Percentiles rank a stretch among this genome's conserved stretches.
phyloP scores from a whole-genome alignment of 371 early-diverging fungal genomes.

The Parasitella parasitica region DNA sequence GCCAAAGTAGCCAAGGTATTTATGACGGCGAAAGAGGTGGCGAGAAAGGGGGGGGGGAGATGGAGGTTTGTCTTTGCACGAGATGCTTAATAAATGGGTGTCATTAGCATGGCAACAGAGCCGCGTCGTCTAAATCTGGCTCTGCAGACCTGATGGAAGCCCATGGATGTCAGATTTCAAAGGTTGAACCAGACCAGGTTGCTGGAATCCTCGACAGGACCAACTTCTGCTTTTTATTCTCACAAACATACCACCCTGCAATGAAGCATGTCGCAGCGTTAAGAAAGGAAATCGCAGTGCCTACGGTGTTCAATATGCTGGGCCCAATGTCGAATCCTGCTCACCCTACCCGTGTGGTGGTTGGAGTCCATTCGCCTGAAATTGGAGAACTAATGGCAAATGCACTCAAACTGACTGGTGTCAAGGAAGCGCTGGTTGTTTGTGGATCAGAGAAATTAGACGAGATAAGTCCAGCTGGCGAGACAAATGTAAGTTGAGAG shows the following conservation, averaged over 20 bases:
- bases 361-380: constrained; percentile 84
- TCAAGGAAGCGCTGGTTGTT: constrained; percentile 82
- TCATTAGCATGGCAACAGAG: constrained; percentile 94
- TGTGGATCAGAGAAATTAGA: constrained; percentile 81
- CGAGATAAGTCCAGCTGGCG: constrained; percentile 81
- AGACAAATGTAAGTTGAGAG: constrained; percentile 66
- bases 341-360: constrained; percentile 76
- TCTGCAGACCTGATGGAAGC: constrained; percentile 93
- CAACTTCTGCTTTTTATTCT: constrained; percentile 91
- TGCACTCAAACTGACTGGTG: constrained; percentile 75
- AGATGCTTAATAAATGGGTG: too few relatives aligned
- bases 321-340: constrained; percentile 94
- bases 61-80: too few relatives aligned
- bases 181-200: constrained; percentile 67
- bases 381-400: constrained; percentile 86
- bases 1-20: constrained; percentile 86
- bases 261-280: constrained; percentile 81
- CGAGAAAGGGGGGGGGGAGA: background rate
- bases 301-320: constrained; percentile 93
- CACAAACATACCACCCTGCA: constrained; percentile 90
- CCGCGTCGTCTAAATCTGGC: constrained; percentile 92
- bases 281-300: constrained; percentile 88
- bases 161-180: constrained; percentile 72
- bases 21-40: constrained; percentile 11
- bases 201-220: constrained; percentile 60